phyloP scores from a whole-genome alignment of 1,139 yeast species.

The Oligophagozyma castellii region DNA sequence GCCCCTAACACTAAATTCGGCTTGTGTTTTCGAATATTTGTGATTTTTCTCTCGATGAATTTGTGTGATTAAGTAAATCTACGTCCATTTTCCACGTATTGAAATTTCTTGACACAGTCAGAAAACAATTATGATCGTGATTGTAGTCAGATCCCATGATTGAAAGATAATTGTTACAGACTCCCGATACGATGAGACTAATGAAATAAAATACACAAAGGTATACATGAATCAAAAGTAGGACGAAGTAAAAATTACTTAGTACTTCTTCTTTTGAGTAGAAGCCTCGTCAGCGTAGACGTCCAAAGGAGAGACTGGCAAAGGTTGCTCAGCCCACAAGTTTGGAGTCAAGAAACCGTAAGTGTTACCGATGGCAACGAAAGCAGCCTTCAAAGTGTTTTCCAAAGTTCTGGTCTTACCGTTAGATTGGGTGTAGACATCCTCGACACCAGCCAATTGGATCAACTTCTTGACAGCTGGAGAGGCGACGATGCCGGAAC shows the following conservation, averaged over 20 bases:
- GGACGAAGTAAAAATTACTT: no score
- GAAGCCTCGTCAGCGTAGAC: conserved; percentile 78
- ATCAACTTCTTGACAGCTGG: conserved; percentile 98
- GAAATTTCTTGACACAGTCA: no score
- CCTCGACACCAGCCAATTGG: conserved; percentile 99
- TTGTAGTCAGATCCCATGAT: no score
- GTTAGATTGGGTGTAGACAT: conserved; percentile 95
- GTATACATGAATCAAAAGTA: conserved; percentile 4
- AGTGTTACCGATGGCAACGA: conserved; percentile 98
- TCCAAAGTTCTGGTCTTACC: conserved; percentile 99
- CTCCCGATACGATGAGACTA: no score
- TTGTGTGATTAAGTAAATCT: no score
- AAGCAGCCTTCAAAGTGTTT: conserved; percentile 99
- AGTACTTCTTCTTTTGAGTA: conserved; percentile 61
- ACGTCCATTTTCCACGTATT: no score
- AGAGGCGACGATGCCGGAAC: conserved; percentile 99
- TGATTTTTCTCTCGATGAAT: no score
- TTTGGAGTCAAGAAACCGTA: conserved; percentile 99
- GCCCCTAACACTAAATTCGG: no score
- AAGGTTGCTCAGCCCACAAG: conserved; percentile 86
- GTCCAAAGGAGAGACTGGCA: conserved; percentile 89
- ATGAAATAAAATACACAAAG: neutral
- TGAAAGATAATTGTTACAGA: no score
- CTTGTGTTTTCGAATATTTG: no score
- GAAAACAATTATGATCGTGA: no score